Percentiles rank a stretch among this genome's conserved stretches.
Conservation (phyloP, 129 eudicot species). For the Flaveria brownii region DNA sequence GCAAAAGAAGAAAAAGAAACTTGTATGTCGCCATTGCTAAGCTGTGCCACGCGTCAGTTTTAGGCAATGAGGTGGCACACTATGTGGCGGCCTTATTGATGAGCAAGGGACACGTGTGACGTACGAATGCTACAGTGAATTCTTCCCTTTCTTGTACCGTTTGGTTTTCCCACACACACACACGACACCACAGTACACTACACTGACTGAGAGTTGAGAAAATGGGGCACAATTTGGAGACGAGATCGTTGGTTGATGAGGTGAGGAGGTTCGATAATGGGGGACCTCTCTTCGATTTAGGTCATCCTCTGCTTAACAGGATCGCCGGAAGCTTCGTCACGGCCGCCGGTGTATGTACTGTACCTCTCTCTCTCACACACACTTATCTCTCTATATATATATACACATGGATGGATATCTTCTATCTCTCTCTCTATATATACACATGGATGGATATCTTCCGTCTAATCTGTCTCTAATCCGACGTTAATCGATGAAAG, state of each 20-base stretch:
- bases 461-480: neutral
- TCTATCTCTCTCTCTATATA: too few species aligned
- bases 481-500: neutral
- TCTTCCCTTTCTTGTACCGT: neutral
- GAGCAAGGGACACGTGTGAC: neutral
- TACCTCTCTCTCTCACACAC: conserved; percentile 13
- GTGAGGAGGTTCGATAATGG: conserved; percentile 50
- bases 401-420: too few species aligned
- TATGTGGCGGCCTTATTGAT: too few species aligned
- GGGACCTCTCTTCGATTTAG: conserved; percentile 54
- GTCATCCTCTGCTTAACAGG: conserved; percentile 87
- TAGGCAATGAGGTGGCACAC: too few species aligned
- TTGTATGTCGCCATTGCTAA: too few species aligned
- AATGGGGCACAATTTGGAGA: conserved; percentile 55
- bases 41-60: too few species aligned
- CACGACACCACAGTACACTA: neutral
- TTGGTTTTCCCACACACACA: neutral
- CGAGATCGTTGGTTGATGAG: conserved; percentile 61
- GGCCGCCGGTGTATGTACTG: conserved; percentile 69
- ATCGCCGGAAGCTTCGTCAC: conserved; percentile 71
- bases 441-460: too few species aligned
- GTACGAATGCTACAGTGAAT: neutral
- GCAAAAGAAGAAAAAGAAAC: too few species aligned
- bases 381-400: too few species aligned
- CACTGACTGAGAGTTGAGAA: conserved; percentile 3